These are phyloP conservation scores for Mediolabrus comicus DNA, from an alignment of 108 stramenopile genomes.

Conservation along the genomic window DNA sequence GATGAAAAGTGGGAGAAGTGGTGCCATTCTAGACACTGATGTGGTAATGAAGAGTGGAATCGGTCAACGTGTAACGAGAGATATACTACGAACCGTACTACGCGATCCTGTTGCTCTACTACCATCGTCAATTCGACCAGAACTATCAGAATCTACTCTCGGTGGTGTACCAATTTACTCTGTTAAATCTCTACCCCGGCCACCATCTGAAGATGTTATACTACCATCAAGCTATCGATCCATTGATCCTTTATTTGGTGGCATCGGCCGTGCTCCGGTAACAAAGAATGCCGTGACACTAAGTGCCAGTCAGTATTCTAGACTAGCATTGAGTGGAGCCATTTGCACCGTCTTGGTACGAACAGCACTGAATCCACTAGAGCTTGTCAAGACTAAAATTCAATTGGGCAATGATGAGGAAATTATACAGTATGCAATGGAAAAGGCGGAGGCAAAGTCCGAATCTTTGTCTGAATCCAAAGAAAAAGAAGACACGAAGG, in stretches of 20 bases:
- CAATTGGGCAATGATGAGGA: conserved; percentile 82
- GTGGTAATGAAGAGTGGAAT: conserved; percentile 5
- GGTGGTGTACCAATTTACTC: conserved; percentile 37
- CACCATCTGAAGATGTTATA: conserved; percentile 14
- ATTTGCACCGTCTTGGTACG: conserved; percentile 84
- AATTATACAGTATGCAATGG: conserved; percentile 44
- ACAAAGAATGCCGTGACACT: conserved; percentile 69
- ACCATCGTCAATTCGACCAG: conserved; percentile 56
- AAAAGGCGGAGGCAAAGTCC: conserved; percentile 10
- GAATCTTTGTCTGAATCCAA: not conserved
- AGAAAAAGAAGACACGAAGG: conserved; percentile 7
- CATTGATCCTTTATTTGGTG: conserved; percentile 82
- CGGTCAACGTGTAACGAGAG: conserved; percentile 8
- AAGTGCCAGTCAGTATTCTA: conserved; percentile 64
- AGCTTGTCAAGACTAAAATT: conserved; percentile 87
- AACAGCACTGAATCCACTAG: conserved; percentile 82
- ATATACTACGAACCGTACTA: conserved; percentile 41
- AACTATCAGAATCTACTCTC: conserved; percentile 30
- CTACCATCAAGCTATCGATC: conserved; percentile 62
- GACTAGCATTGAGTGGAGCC: conserved; percentile 77
- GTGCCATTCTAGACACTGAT: conserved; percentile 23
- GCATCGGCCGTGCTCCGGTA: conserved; percentile 73
- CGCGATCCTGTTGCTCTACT: conserved; percentile 66
- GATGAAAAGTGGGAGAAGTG: conserved; percentile 25
- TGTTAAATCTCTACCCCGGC: conserved; percentile 57